Conservation (phyloP, 805 yeast species). For the Kuraishia cidri region DNA sequence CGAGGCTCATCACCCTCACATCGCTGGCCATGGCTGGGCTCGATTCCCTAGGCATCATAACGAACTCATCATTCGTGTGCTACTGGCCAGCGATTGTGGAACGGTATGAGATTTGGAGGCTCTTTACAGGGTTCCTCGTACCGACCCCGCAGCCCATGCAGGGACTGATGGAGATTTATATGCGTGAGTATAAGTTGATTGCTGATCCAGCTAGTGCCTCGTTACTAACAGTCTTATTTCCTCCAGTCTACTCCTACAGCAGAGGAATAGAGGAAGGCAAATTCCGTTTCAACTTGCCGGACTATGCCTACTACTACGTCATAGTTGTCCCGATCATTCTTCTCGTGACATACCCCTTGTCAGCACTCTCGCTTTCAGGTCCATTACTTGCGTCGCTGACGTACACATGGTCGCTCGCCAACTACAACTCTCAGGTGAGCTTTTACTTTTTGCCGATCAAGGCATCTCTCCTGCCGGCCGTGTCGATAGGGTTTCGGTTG, state of each 20-base stretch:
- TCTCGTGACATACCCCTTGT: constrained; percentile 17
- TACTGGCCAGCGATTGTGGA: constrained; percentile 19
- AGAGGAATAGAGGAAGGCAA: constrained; percentile 45
- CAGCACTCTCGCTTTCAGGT: constrained; percentile 16
- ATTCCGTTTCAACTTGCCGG: constrained; percentile 39
- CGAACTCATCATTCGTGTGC: constrained; percentile 14
- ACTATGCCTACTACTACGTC: constrained; percentile 45
- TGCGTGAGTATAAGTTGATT: constrained; percentile 13
- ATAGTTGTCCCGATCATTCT: constrained; percentile 38
- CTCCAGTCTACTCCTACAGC: constrained; percentile 39
- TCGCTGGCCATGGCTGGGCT: constrained; percentile 35
- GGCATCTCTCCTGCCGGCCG: constrained; percentile 44
- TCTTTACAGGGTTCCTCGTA: constrained; percentile 40
- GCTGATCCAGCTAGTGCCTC: neutral
- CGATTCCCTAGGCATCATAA: constrained; percentile 20
- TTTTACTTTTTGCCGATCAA: constrained; percentile 44
- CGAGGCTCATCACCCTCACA: constrained; percentile 43
- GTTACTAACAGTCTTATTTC: neutral
- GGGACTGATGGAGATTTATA: constrained; percentile 42
- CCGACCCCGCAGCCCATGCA: constrained; percentile 31
- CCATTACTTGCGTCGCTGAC: constrained; percentile 47
- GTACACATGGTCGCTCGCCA: constrained; percentile 53
- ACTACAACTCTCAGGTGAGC: constrained; percentile 41
- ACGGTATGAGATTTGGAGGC: constrained; percentile 32
- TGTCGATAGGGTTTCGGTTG: constrained; percentile 30